phyloP scores from a whole-genome alignment of 2,329 filamentous ascomycete species.

The Cladorrhinum sp. region DNA sequence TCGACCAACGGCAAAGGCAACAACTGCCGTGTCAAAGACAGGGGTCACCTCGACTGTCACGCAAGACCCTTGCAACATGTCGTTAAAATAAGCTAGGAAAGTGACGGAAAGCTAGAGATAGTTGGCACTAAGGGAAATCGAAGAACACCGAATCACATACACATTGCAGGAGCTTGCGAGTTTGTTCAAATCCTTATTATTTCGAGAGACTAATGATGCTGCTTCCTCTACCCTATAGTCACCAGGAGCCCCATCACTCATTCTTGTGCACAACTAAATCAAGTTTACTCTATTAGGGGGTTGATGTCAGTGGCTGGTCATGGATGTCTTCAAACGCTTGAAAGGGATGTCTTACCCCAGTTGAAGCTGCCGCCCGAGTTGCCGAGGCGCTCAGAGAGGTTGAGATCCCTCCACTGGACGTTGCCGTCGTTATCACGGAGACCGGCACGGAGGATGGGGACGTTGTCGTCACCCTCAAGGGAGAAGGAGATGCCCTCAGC shows the following conservation, averaged over 20 bases:
- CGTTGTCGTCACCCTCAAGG: constrained; percentile 48
- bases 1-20: background rate
- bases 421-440: constrained; percentile 45
- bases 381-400: constrained; percentile 53
- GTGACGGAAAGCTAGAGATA: background rate
- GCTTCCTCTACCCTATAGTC: too few species aligned
- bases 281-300: background rate
- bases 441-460: constrained; percentile 52
- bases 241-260: too few species aligned
- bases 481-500: constrained; percentile 46
- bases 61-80: background rate
- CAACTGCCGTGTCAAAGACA: background rate
- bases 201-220: background rate
- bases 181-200: background rate
- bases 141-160: background rate
- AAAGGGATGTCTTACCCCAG: constrained; percentile 31
- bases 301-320: background rate
- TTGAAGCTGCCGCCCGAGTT: constrained; percentile 50
- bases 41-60: background rate
- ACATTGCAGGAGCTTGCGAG: background rate
- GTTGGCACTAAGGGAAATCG: background rate
- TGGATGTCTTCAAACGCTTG: background rate
- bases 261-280: background rate
- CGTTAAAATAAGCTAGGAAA: background rate
- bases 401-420: constrained; percentile 43